These are phyloP conservation scores for Zasmidium citrigriseum DNA, from an alignment of 2,329 filamentous ascomycete species.

Conservation along the genomic window DNA sequence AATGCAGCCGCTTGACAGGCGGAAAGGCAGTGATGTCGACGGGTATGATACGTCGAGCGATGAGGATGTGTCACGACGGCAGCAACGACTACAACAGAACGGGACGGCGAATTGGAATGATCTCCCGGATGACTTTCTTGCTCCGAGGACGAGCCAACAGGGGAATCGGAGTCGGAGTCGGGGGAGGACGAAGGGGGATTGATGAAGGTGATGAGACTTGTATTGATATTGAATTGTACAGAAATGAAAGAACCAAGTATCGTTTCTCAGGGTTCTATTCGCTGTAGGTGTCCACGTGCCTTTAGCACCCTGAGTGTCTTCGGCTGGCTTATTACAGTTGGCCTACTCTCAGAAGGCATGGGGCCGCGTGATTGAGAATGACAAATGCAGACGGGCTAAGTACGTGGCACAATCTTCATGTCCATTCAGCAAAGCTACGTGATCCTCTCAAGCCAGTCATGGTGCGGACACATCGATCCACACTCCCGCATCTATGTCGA, in stretches of 20 bases:
- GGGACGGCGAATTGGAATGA: constrained; percentile 51
- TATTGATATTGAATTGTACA: constrained; percentile 1
- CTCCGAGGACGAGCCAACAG: constrained; percentile 25
- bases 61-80: constrained; percentile 24
- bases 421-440: no score
- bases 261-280: neutral
- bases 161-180: constrained; percentile 31
- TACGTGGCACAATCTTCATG: no score
- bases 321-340: no score
- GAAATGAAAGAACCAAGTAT: neutral
- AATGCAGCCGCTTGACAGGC: constrained; percentile 43
- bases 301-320: no score
- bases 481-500: no score
- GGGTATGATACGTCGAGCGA: constrained; percentile 30
- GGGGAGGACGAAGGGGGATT: constrained; percentile 34
- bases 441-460: neutral
- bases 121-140: constrained; percentile 48
- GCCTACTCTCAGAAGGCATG: no score
- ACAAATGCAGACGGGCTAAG: no score
- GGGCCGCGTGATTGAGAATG: no score
- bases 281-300: neutral
- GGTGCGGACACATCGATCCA: no score
- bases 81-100: constrained; percentile 4
- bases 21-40: constrained; percentile 34
- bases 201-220: neutral